Percentiles rank a stretch among this genome's conserved stretches.
Evolutionary conservation across 2,329 filamentous ascomycete genomes (phyloP).

Genomic region (Colletotrichum coccodes): DNA sequence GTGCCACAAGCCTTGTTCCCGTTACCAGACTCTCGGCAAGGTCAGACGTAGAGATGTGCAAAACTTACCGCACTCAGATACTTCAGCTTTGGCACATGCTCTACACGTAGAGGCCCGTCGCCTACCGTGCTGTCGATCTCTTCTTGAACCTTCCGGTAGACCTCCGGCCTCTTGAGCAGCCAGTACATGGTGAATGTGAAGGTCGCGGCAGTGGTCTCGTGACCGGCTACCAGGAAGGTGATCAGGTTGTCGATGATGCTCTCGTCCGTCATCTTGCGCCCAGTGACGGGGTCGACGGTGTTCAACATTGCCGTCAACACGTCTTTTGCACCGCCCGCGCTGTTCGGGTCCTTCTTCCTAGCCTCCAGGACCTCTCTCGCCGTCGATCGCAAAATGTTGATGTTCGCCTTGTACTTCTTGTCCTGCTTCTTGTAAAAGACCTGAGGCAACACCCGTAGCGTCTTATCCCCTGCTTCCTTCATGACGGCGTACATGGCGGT

Average conservation of each 20-base stretch:
- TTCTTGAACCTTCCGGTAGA: slow-evolving; percentile 69
- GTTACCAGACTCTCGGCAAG: accelerated
- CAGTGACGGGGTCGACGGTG: slow-evolving; percentile 71
- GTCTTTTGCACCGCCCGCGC: slow-evolving; percentile 63
- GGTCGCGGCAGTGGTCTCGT: slow-evolving; percentile 76
- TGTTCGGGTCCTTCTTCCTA: slow-evolving; percentile 62
- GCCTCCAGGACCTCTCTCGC: slow-evolving; percentile 69
- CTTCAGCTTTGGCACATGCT: slow-evolving; percentile 70
- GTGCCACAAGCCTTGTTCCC: not conserved
- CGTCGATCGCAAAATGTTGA: slow-evolving; percentile 61
- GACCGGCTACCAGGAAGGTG: slow-evolving; percentile 74
- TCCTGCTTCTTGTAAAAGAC: slow-evolving; percentile 56
- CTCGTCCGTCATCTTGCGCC: slow-evolving; percentile 66
- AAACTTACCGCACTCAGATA: slow-evolving; percentile 66
- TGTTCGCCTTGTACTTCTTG: slow-evolving; percentile 59
- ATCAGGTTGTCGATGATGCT: slow-evolving; percentile 75
- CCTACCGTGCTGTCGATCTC: slow-evolving; percentile 76
- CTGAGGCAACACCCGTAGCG: slow-evolving; percentile 56
- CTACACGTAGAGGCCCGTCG: slow-evolving; percentile 61
- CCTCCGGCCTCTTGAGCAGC: slow-evolving; percentile 70
- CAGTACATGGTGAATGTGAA: slow-evolving; percentile 74
- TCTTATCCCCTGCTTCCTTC: slow-evolving; percentile 59
- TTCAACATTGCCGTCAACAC: slow-evolving; percentile 74
- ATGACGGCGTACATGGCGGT: slow-evolving; percentile 70
- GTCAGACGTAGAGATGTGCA: not conserved